These are phyloP conservation scores for Botrytis deweyae DNA, from an alignment of 2,329 filamentous ascomycete genomes.

Conservation along the genomic window DNA sequence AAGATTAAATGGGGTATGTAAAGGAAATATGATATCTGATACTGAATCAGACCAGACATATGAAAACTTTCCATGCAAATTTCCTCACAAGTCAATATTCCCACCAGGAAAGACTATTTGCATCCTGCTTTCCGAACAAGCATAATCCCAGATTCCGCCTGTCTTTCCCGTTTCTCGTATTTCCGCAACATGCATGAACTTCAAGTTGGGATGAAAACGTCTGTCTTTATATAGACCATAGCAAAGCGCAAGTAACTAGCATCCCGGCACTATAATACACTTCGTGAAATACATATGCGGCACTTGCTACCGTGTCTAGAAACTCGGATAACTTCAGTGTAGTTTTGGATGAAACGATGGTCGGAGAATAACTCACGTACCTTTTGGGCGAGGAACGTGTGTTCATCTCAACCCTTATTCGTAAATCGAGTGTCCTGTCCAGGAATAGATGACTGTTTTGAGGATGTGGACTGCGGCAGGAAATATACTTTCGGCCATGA, in stretches of 20 bases:
- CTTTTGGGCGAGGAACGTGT: conserved; percentile 5
- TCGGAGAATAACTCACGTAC: background rate
- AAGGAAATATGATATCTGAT: background rate
- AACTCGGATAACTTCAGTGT: background rate
- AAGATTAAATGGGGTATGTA: background rate
- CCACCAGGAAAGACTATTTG: background rate
- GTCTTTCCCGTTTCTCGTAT: background rate
- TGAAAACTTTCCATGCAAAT: background rate
- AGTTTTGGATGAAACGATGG: background rate
- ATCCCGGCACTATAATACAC: background rate
- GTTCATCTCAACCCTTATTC: background rate
- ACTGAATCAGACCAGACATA: background rate
- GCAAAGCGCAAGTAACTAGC: background rate
- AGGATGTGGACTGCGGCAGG: background rate
- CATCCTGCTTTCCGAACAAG: background rate
- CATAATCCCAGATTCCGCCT: background rate
- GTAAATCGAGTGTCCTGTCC: background rate
- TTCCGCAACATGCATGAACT: background rate
- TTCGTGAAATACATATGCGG: background rate
- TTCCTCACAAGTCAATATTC: background rate
- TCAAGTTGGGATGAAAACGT: background rate
- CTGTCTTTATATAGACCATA: background rate
- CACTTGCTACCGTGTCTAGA: background rate
- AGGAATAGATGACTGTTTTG: background rate
- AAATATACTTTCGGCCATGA: conserved; percentile 16